Percentiles rank a stretch among this genome's conserved stretches.
These are phyloP conservation scores for Entomortierella chlamydospora DNA, from an alignment of 192 early-diverging fungal genomes.

Conservation along the genomic window DNA sequence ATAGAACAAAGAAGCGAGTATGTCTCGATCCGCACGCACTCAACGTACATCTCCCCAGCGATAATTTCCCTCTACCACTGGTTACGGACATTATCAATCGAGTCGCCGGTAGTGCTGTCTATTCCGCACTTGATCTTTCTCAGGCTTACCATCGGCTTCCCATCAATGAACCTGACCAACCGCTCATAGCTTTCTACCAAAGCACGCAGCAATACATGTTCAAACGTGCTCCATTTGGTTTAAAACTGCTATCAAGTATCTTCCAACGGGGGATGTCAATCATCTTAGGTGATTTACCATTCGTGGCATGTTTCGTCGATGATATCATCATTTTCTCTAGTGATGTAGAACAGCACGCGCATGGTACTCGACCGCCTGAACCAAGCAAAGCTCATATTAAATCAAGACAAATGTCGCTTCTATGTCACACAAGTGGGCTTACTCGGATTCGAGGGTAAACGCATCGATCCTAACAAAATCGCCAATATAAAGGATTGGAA, in stretches of 20 bases:
- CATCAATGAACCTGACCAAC: slow-evolving; percentile 11
- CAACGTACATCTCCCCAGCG: slow-evolving; percentile 7
- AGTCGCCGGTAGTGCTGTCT: slow-evolving; percentile 4
- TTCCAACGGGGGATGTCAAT: slow-evolving; percentile 4
- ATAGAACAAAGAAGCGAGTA: slow-evolving; percentile 8
- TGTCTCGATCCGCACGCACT: slow-evolving; percentile 28
- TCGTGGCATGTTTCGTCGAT: slow-evolving; percentile 20
- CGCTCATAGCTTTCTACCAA: slow-evolving; percentile 27
- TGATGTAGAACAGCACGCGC: background rate
- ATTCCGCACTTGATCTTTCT: slow-evolving; percentile 23
- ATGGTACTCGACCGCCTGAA: too few relatives aligned
- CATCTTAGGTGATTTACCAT: slow-evolving; percentile 29
- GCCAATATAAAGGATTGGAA: too few relatives aligned
- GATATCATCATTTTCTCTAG: slow-evolving; percentile 18
- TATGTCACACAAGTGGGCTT: too few relatives aligned
- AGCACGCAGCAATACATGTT: slow-evolving; percentile 30
- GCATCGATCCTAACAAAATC: too few relatives aligned
- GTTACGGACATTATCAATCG: slow-evolving; percentile 13
- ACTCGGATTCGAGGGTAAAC: too few relatives aligned
- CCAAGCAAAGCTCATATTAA: too few relatives aligned
- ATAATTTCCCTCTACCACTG: slow-evolving; percentile 27
- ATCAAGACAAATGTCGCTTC: too few relatives aligned
- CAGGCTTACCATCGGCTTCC: slow-evolving; percentile 11
- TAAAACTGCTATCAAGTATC: slow-evolving; percentile 27
- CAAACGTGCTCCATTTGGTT: slow-evolving; percentile 35